Percentiles rank a stretch among this genome's conserved stretches.
These are phyloP conservation scores for Auricularia sp. DNA, from an alignment of 768 basidiomycete genomes.

Conservation along the genomic window DNA sequence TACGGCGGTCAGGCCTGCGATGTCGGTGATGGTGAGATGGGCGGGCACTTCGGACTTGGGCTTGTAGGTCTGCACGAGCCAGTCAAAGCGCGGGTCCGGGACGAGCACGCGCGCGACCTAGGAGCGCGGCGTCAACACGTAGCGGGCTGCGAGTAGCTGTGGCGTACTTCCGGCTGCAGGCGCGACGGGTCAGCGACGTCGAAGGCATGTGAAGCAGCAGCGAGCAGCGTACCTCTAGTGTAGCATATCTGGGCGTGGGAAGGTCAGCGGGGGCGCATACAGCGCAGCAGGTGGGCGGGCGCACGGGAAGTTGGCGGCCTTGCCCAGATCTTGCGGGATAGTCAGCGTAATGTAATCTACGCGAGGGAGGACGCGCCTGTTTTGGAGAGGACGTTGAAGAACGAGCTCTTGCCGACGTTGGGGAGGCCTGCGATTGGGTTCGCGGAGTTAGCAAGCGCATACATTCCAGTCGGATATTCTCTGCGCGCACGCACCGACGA, in stretches of 20 bases:
- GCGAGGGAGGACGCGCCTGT: conserved; percentile 45
- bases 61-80: conserved; percentile 87
- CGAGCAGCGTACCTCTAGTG: conserved; percentile 50
- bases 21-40: conserved; percentile 95
- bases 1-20: conserved; percentile 92
- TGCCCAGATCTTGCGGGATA: conserved; percentile 57
- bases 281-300: not conserved
- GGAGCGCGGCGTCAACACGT: not conserved
- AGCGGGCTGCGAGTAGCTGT: not conserved
- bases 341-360: conserved; percentile 4
- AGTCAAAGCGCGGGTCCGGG: conserved; percentile 88
- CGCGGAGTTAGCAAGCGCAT: conserved; percentile 4
- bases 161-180: conserved; percentile 30
- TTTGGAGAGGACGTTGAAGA: conserved; percentile 93
- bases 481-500: conserved; percentile 69
- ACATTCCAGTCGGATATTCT: conserved; percentile 5
- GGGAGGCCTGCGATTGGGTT: conserved; percentile 52
- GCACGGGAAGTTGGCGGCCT: conserved; percentile 88
- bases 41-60: conserved; percentile 82
- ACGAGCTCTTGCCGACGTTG: conserved; percentile 98
- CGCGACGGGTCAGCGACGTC: not conserved
- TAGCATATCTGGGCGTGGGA: conserved; percentile 43
- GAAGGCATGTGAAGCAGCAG: not conserved
- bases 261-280: not conserved
- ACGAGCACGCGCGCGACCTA: conserved; percentile 80